Evolutionary conservation across 805 yeast species (phyloP).

Genomic region (Pichia nanzhaoensis): DNA sequence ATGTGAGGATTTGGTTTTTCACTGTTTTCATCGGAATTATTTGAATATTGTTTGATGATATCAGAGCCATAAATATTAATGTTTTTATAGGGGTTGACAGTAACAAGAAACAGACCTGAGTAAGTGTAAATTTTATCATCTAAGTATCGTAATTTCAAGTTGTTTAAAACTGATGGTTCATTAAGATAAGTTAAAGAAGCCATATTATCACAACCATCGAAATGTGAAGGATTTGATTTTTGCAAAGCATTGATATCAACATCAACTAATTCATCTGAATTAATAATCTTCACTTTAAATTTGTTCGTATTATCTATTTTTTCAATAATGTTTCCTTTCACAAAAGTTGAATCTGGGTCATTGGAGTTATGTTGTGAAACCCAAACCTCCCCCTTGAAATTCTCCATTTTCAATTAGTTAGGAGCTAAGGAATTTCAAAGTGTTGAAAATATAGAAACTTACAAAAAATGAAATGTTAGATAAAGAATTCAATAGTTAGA

Average conservation of each 20-base stretch:
- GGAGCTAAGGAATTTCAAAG: too few relatives aligned
- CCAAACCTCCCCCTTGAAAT: constrained; percentile 64
- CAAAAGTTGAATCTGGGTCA: constrained; percentile 48
- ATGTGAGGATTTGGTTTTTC: constrained; percentile 70
- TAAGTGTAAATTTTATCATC: constrained; percentile 84
- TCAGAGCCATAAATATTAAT: constrained; percentile 64
- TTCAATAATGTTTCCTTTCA: constrained; percentile 52
- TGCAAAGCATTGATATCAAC: constrained; percentile 42
- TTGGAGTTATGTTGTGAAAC: constrained; percentile 23
- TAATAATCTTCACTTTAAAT: constrained; percentile 29
- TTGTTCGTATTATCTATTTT: constrained; percentile 28
- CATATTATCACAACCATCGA: constrained; percentile 89
- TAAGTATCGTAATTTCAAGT: constrained; percentile 66
- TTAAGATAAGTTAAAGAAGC: constrained; percentile 91
- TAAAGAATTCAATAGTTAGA: too few relatives aligned
- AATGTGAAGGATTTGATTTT: constrained; percentile 80
- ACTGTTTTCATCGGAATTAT: constrained; percentile 4
- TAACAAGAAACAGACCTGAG: constrained; percentile 91
- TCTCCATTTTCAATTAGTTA: constrained; percentile 4
- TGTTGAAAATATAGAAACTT: too few relatives aligned
- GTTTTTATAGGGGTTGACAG: constrained; percentile 83
- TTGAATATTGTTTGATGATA: constrained; percentile 43
- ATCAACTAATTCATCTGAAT: constrained; percentile 27
- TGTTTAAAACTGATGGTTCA: constrained; percentile 92
- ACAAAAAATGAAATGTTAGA: too few relatives aligned